phyloP scores from a whole-genome alignment of 805 yeast species.

The Spathaspora sp. region DNA sequence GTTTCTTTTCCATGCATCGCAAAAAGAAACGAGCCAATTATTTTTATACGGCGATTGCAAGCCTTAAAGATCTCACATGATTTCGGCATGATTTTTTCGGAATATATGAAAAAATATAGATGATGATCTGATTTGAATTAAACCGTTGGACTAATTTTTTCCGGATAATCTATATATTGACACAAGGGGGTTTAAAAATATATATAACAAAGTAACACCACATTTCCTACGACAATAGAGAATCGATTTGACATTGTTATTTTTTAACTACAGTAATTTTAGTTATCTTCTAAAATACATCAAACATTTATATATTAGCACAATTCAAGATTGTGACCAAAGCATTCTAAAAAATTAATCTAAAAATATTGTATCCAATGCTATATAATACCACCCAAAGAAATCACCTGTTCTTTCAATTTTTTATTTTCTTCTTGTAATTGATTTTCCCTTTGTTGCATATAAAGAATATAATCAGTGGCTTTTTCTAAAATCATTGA shows the following conservation, averaged over 20 bases:
- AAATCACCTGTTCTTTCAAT: conserved; percentile 18
- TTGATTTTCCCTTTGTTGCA: conserved; percentile 48
- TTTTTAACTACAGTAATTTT: no score
- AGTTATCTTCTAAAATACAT: not conserved
- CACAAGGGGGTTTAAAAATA: not conserved
- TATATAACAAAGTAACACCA: no score
- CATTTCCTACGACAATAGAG: no score
- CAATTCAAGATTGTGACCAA: not conserved
- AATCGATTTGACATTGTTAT: no score
- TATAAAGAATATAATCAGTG: conserved; percentile 51
- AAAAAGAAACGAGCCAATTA: not conserved
- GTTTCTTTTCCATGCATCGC: not conserved
- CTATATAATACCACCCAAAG: conserved; percentile 10
- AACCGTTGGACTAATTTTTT: not conserved
- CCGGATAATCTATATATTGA: not conserved
- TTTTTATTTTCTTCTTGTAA: conserved; percentile 25
- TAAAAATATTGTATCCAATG: not conserved
- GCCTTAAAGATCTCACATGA: not conserved
- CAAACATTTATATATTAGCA: not conserved
- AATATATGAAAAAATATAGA: no score
- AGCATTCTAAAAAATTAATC: not conserved
- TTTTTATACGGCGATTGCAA: not conserved
- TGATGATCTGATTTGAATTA: no score
- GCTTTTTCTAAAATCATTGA: conserved; percentile 68
- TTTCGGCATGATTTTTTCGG: not conserved